Base-by-base conservation (phyloP, 495 filamentous ascomycete species). In the Daldinia decipiens region DNA sequence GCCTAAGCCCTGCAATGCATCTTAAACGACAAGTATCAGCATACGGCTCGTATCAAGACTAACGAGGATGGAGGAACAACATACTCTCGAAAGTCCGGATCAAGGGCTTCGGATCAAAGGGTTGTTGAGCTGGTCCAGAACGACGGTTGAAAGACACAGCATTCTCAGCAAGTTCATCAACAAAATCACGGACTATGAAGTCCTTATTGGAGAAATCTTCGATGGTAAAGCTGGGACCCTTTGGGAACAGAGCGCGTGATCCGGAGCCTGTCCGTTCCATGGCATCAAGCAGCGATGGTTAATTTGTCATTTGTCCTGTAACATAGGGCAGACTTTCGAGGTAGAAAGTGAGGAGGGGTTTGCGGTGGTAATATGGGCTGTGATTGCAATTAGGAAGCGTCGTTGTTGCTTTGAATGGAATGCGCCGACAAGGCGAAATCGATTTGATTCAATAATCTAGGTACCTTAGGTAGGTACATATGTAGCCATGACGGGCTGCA, bases 131-230 rank as follows among this genome's bases (percentile, higher is more conserved):
- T 12, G 83, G 83, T 61, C 82, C 88, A 17, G 94, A 97, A 54
- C 92, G 91, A 60, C 95, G 92, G 71, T 86, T 89, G 13, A 81
- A 76, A 34, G 94, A 90, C 36, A 92, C 84, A 34, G 94, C 91
- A 57, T 83, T 91, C 60, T 98, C 95, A 59, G 95, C 95, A 66
- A 99, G 91, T 9, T 90, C 84, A 76, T 99, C 96, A 67, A 99
- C 89, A 74, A 99, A 98, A 79, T 98, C 96, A 74, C 95, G 93
- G 66, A 97, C 96, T 68, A 98, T 97, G 80, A 97, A 99, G 81
- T 98, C 95, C 74, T 91, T 89, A 72, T 82, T 91, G 51, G 93
- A 95, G 83, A 98, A 97, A 79, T 92, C 92, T 21, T 96, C 93
- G 70, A 97, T 85, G 6, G 88, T 91, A 82, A 97, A 97, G 79